These are phyloP conservation scores for Phyllosticta capitalensis DNA, from an alignment of 2,329 filamentous ascomycete species.

Conservation along the genomic window DNA sequence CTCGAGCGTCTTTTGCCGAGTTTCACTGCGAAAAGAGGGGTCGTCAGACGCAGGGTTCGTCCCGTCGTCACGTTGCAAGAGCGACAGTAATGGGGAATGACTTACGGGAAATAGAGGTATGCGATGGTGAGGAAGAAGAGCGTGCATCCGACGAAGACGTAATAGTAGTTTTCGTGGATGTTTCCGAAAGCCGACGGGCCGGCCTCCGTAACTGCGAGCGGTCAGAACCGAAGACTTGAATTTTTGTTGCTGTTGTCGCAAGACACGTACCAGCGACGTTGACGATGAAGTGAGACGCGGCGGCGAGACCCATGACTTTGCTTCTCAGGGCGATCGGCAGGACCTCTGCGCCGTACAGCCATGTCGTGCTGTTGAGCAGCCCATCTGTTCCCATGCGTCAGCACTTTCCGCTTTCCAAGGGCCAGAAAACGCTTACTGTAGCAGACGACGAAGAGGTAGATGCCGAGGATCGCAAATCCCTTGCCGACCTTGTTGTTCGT, in stretches of 20 bases:
- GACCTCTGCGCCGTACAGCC: slow-evolving; percentile 48
- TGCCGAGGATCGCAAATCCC: slow-evolving; percentile 50
- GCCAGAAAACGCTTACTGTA: slow-evolving; percentile 38
- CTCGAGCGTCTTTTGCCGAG: background rate
- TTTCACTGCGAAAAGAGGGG: no score
- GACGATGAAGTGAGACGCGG: slow-evolving; percentile 34
- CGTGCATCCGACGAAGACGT: slow-evolving; percentile 48
- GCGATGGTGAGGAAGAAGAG: slow-evolving; percentile 42
- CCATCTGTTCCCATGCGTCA: background rate
- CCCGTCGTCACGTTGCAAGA: background rate
- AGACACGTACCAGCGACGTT: background rate
- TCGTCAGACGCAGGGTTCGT: no score
- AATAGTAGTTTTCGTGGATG: slow-evolving; percentile 52
- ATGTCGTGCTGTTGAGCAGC: slow-evolving; percentile 45
- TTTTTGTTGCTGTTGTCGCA: no score
- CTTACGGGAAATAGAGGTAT: slow-evolving; percentile 47
- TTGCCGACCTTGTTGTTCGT: slow-evolving; percentile 47
- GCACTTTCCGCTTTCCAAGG: slow-evolving; percentile 31
- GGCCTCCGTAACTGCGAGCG: background rate
- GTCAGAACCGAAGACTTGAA: no score
- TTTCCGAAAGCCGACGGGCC: slow-evolving; percentile 48
- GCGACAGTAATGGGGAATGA: slow-evolving; percentile 19
- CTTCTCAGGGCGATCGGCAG: slow-evolving; percentile 44
- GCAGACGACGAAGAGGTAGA: slow-evolving; percentile 48
- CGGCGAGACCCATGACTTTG: slow-evolving; percentile 47